These are phyloP conservation scores for Endotrypanum monterogeii DNA, from an alignment of 208 protist genomes.

Conservation along the genomic window DNA sequence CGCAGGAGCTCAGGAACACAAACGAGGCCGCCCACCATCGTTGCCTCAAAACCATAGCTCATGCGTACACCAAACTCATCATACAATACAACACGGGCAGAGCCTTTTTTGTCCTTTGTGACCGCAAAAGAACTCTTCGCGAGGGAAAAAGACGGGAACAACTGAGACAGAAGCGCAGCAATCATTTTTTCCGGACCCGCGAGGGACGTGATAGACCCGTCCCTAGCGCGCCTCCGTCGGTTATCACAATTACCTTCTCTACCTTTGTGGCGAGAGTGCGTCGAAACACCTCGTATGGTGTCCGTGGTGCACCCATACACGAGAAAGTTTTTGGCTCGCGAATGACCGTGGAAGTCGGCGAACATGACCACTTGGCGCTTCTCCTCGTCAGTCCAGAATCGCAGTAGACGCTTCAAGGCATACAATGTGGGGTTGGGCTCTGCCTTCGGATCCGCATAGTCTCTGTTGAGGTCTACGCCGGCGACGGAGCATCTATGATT, in stretches of 20 bases:
- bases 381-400: conserved; percentile 66
- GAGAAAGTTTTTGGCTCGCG: conserved; percentile 93
- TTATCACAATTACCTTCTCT: not conserved
- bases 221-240: conserved; percentile 3
- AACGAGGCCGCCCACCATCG: conserved; percentile 84
- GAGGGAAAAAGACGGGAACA: conserved; percentile 73
- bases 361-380: conserved; percentile 85
- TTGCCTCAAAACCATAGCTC: conserved; percentile 94
- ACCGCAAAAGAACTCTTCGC: conserved; percentile 86
- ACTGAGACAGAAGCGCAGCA: conserved; percentile 53
- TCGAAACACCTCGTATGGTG: conserved; percentile 27
- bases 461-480: conserved; percentile 96
- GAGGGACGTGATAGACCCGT: conserved; percentile 14
- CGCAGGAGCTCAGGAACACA: conserved; percentile 23
- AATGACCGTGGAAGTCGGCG: conserved; percentile 96
- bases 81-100: conserved; percentile 92
- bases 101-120: conserved; percentile 86
- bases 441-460: conserved; percentile 81
- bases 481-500: conserved; percentile 96
- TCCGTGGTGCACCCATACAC: conserved; percentile 93
- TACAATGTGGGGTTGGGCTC: conserved; percentile 85
- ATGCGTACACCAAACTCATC: conserved; percentile 92
- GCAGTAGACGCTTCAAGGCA: conserved; percentile 75
- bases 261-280: not conserved
- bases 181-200: conserved; percentile 75